These are phyloP conservation scores for Leishmania lainsoni DNA, from an alignment of 208 protist genomes.

Conservation along the genomic window DNA sequence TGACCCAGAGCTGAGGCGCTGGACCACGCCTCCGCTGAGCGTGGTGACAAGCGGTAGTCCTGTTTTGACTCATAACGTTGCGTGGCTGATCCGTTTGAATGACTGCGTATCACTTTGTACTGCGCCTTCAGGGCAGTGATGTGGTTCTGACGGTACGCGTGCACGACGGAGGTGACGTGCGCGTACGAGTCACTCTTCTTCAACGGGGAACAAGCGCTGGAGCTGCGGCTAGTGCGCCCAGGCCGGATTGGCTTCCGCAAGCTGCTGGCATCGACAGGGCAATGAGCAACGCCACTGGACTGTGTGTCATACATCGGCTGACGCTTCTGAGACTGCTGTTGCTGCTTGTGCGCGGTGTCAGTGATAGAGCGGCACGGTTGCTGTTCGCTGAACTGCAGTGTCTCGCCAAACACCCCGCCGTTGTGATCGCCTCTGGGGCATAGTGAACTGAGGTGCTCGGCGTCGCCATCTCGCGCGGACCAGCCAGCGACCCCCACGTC, in stretches of 20 bases:
- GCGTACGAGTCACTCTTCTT: conserved; percentile 40
- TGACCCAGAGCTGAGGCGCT: background rate
- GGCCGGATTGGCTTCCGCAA: conserved; percentile 16
- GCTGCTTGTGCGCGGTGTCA: conserved; percentile 3
- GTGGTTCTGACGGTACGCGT: conserved; percentile 44
- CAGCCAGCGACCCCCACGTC: conserved; percentile 33
- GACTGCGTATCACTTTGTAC: conserved; percentile 31
- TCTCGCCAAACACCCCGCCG: background rate
- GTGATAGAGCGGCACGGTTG: background rate
- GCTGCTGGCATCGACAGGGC: background rate
- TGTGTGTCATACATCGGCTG: conserved; percentile 9
- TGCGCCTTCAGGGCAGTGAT: conserved; percentile 59
- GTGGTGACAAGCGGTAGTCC: background rate
- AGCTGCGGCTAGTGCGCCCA: conserved; percentile 7
- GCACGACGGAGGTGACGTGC: conserved; percentile 62
- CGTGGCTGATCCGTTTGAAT: conserved; percentile 13
- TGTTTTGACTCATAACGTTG: background rate
- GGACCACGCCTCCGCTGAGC: background rate
- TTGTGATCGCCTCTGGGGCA: conserved; percentile 1
- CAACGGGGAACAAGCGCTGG: background rate
- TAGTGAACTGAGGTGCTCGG: conserved; percentile 14
- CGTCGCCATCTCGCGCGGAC: conserved; percentile 23
- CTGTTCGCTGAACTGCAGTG: conserved; percentile 17
- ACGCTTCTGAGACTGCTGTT: background rate
- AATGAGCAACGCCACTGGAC: background rate